Conservation (phyloP, 2,329 filamentous ascomycete species). For the Blastomyces gilchristii region DNA sequence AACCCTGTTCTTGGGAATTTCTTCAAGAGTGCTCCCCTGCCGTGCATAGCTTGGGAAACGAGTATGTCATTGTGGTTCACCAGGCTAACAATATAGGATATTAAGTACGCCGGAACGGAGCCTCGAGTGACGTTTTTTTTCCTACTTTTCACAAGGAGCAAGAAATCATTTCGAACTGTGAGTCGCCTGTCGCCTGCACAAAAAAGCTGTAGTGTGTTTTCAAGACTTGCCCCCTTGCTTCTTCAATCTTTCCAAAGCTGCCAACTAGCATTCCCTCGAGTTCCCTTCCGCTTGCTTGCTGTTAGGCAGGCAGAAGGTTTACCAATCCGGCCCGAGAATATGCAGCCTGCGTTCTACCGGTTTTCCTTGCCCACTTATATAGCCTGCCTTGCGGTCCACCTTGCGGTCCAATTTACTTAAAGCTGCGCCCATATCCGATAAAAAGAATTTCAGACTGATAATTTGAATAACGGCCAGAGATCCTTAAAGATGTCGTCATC, state of each 20-base stretch:
- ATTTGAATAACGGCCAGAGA: slow-evolving; percentile 1
- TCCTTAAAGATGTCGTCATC: slow-evolving; percentile 59
- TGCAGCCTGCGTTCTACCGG: not conserved
- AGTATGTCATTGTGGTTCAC: not conserved
- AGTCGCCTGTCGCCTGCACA: not conserved
- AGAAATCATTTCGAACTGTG: not conserved
- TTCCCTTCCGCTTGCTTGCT: not conserved
- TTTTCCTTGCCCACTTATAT: not conserved
- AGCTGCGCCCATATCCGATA: not conserved
- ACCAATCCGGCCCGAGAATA: not conserved
- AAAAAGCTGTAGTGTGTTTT: not conserved
- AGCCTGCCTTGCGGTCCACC: not conserved
- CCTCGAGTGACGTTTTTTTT: not conserved
- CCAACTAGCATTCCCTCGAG: not conserved
- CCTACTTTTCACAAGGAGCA: not conserved
- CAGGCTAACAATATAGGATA: not conserved
- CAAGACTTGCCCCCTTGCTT: not conserved
- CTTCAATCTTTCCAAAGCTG: not conserved
- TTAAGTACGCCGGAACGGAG: not conserved
- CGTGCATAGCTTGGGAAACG: not conserved
- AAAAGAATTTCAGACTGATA: not conserved
- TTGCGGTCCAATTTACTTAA: slow-evolving; percentile 1
- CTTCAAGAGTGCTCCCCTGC: not conserved
- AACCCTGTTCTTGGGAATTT: not conserved
- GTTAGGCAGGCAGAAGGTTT: not conserved